Conservation (phyloP, 768 basidiomycete species). For the Kwoniella botswanensis region DNA sequence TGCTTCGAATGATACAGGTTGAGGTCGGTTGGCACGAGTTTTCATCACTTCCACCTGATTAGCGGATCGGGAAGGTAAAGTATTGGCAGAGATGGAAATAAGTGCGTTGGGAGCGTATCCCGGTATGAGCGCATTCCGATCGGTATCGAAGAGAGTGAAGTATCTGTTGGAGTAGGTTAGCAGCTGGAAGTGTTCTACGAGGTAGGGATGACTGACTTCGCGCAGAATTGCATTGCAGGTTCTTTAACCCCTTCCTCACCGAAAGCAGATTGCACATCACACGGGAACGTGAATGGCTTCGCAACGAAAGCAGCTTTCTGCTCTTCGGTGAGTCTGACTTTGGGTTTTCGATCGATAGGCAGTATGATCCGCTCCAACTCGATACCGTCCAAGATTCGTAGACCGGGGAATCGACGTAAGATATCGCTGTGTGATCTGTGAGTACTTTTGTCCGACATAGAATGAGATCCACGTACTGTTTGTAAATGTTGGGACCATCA, state of each 20-base stretch:
- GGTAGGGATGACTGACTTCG: conserved; percentile 49
- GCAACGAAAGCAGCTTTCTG: conserved; percentile 47
- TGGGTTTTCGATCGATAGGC: conserved; percentile 64
- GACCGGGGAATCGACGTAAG: conserved; percentile 74
- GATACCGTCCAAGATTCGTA: conserved; percentile 83
- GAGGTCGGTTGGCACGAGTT: conserved; percentile 55
- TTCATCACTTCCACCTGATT: conserved; percentile 63
- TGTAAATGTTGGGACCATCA: conserved; percentile 78
- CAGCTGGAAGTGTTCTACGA: not conserved
- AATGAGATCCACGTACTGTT: conserved; percentile 39
- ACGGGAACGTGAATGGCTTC: conserved; percentile 73
- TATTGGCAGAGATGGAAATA: conserved; percentile 87
- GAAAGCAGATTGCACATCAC: conserved; percentile 58
- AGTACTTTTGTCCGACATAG: conserved; percentile 58
- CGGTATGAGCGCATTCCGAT: conserved; percentile 69
- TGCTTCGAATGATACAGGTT: conserved; percentile 33
- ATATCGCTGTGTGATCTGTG: conserved; percentile 71
- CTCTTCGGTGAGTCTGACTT: conserved; percentile 59
- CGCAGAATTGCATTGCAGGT: conserved; percentile 76
- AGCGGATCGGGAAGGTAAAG: conserved; percentile 69
- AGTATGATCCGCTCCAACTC: conserved; percentile 77
- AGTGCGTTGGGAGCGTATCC: conserved; percentile 86
- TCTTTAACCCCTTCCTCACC: conserved; percentile 68
- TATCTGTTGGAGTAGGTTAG: conserved; percentile 63
- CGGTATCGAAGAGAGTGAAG: conserved; percentile 80